phyloP scores from a whole-genome alignment of 192 early-diverging fungal species.

The Coemansia sp. region DNA sequence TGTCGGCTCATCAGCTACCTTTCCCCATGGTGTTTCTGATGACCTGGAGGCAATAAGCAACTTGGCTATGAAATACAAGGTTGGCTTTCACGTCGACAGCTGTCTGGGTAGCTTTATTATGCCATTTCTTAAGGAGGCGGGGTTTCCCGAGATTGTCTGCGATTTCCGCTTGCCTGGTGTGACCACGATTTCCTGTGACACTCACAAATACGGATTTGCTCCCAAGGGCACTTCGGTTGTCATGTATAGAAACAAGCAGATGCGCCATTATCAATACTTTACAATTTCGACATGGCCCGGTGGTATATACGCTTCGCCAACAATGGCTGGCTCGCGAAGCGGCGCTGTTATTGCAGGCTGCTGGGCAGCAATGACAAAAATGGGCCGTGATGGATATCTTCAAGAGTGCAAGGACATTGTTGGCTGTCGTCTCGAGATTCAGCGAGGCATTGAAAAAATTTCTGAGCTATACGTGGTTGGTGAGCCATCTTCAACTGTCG shows the following conservation, averaged over 20 bases:
- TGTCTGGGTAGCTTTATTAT: slow-evolving; percentile 96
- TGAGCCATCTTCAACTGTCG: slow-evolving; percentile 75
- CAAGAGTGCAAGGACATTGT: slow-evolving; percentile 81
- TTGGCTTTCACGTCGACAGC: slow-evolving; percentile 93
- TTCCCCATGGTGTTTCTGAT: slow-evolving; percentile 92
- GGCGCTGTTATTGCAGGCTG: slow-evolving; percentile 95
- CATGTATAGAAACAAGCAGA: slow-evolving; percentile 79
- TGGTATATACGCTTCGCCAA: slow-evolving; percentile 94
- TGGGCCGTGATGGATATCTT: slow-evolving; percentile 87
- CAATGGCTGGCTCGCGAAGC: slow-evolving; percentile 83
- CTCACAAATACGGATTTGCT: slow-evolving; percentile 99
- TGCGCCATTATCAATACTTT: slow-evolving; percentile 93
- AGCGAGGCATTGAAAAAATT: slow-evolving; percentile 58
- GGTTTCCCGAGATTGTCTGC: slow-evolving; percentile 75
- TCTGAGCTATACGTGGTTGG: slow-evolving; percentile 81
- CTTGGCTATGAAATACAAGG: slow-evolving; percentile 76
- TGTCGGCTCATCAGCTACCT: slow-evolving; percentile 89
- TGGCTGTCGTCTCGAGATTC: slow-evolving; percentile 66
- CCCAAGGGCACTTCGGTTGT: slow-evolving; percentile 96
- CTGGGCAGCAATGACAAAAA: slow-evolving; percentile 89
- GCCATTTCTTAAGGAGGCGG: slow-evolving; percentile 91
- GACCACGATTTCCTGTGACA: slow-evolving; percentile 94
- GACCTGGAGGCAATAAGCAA: slow-evolving; percentile 78
- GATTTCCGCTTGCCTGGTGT: slow-evolving; percentile 92
- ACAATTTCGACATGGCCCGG: slow-evolving; percentile 89